Conservation (phyloP, 2,329 filamentous ascomycete species). For the Arthrobotrys conoides region DNA sequence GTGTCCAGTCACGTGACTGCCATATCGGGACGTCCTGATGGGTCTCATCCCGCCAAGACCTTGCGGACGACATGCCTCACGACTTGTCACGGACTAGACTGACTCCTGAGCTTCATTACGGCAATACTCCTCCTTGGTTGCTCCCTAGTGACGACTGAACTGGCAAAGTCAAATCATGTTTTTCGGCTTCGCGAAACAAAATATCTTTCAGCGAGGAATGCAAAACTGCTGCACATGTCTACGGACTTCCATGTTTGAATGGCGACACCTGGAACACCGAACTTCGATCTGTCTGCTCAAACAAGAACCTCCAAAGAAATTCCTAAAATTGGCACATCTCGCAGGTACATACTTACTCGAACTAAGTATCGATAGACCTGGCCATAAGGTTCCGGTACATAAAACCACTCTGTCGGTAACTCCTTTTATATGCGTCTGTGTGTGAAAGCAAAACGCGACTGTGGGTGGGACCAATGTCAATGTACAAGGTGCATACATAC, state of each 20-base stretch:
- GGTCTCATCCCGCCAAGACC: background rate
- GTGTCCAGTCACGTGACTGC: slow-evolving; percentile 39
- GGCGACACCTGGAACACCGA: slow-evolving; percentile 51
- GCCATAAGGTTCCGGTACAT: background rate
- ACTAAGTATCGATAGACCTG: background rate
- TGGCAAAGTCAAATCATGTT: slow-evolving; percentile 5
- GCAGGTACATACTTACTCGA: background rate
- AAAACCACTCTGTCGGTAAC: slow-evolving; percentile 27
- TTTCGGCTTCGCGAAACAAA: slow-evolving; percentile 33
- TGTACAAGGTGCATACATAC: slow-evolving; percentile 17
- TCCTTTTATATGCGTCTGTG: slow-evolving; percentile 23
- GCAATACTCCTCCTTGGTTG: background rate
- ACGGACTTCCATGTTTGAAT: background rate
- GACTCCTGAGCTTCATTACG: slow-evolving; percentile 21
- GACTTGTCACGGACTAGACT: slow-evolving; percentile 2
- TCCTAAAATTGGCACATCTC: slow-evolving; percentile 54
- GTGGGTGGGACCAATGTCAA: slow-evolving; percentile 22
- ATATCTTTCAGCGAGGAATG: slow-evolving; percentile 12
- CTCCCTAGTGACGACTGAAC: background rate
- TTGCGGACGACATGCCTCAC: background rate
- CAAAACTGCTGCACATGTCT: background rate
- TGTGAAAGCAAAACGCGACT: slow-evolving; percentile 12
- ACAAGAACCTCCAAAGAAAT: no score
- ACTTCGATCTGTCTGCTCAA: background rate
- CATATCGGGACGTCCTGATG: background rate